These are phyloP conservation scores for Curvularia verruculosa DNA, from an alignment of 2,329 filamentous ascomycete genomes.

Conservation along the genomic window DNA sequence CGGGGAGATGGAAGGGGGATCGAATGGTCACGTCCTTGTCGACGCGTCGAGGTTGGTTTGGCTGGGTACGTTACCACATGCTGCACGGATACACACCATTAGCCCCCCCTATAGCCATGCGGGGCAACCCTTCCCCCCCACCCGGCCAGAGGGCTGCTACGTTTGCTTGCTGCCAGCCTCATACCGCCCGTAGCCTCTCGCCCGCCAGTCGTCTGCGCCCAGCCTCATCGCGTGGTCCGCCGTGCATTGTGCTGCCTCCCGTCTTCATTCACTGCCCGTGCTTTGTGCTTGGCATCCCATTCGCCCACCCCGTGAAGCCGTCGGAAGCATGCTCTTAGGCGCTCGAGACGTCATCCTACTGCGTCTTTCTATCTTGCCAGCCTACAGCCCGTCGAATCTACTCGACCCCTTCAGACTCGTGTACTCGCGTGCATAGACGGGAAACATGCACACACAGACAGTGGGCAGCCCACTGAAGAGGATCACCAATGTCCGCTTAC, in stretches of 20 bases:
- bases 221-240: slow-evolving; percentile 7
- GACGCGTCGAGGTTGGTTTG: slow-evolving; percentile 30
- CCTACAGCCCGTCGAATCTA: background rate
- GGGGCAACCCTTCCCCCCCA: slow-evolving; percentile 31
- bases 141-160: slow-evolving; percentile 13
- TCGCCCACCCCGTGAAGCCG: slow-evolving; percentile 15
- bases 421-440: slow-evolving; percentile 1
- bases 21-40: slow-evolving; percentile 32
- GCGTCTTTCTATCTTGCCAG: slow-evolving; percentile 3
- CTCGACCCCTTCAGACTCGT: background rate
- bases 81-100: slow-evolving; percentile 31
- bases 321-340: slow-evolving; percentile 6
- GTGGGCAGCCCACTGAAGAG: slow-evolving; percentile 28
- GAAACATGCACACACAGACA: slow-evolving; percentile 9
- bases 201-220: background rate
- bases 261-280: slow-evolving; percentile 19
- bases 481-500: slow-evolving; percentile 46
- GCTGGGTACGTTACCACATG: slow-evolving; percentile 19
- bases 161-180: slow-evolving; percentile 6
- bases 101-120: slow-evolving; percentile 30
- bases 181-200: slow-evolving; percentile 7
- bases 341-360: slow-evolving; percentile 23
- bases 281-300: slow-evolving; percentile 17
- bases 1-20: slow-evolving; percentile 24
- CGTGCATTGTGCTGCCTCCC: background rate